A percentile compares a stretch with the other conserved stretches of the same genome.
These are phyloP conservation scores for Rhodosporidiobolus odoratus DNA, from an alignment of 768 basidiomycete genomes.

Conservation along the genomic window DNA sequence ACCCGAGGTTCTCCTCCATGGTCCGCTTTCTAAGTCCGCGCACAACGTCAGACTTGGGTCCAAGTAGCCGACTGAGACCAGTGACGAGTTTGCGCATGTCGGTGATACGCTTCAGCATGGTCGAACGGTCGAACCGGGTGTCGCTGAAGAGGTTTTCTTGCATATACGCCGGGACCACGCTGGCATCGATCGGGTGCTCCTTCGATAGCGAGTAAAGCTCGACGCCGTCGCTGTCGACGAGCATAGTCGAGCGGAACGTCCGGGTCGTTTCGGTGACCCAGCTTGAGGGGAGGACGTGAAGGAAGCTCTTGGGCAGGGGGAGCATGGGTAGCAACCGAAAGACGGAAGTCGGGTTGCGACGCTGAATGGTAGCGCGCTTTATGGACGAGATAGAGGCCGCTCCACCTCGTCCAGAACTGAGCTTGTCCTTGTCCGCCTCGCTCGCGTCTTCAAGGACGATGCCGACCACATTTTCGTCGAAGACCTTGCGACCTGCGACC, in stretches of 20 bases:
- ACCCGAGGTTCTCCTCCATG: constrained; percentile 47
- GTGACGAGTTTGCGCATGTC: constrained; percentile 71
- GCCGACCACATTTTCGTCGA: constrained; percentile 26
- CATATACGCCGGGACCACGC: background rate
- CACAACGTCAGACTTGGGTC: constrained; percentile 75
- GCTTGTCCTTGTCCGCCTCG: constrained; percentile 1
- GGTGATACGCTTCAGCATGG: constrained; percentile 65
- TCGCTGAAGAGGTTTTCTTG: background rate
- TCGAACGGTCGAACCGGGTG: constrained; percentile 23
- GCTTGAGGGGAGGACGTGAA: constrained; percentile 15
- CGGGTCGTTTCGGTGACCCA: background rate
- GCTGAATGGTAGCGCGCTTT: constrained; percentile 27
- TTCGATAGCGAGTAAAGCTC: constrained; percentile 8
- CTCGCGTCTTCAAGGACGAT: constrained; percentile 25
- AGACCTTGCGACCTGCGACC: constrained; percentile 24
- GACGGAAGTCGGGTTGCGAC: background rate
- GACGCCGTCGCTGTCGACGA: constrained; percentile 33
- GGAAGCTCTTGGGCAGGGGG: constrained; percentile 1
- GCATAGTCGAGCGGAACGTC: constrained; percentile 22
- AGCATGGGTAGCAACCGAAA: constrained; percentile 2
- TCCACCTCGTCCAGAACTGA: constrained; percentile 6
- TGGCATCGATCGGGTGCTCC: background rate
- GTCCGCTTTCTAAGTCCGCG: constrained; percentile 72
- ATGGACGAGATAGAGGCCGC: constrained; percentile 3
- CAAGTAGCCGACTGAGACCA: constrained; percentile 66